Evolutionary conservation across 768 basidiomycete genomes (phyloP).

Genomic region (Rhizopogon vulgaris): DNA sequence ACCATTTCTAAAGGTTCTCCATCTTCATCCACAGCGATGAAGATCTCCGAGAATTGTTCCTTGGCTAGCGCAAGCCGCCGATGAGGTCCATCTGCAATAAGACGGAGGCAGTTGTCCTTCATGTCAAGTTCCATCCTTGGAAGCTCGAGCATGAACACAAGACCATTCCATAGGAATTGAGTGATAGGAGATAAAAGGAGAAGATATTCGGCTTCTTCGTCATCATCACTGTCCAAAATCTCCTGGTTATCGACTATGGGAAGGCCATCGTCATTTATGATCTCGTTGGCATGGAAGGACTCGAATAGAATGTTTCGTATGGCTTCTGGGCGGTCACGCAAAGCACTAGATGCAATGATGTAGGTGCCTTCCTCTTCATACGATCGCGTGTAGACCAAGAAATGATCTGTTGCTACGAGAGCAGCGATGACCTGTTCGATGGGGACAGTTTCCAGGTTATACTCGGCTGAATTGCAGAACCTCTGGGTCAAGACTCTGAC

Average conservation of each 20-base stretch:
- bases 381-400: conserved; percentile 84
- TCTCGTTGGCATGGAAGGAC: conserved; percentile 75
- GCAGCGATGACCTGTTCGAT: conserved; percentile 75
- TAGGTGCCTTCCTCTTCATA: conserved; percentile 92
- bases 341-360: conserved; percentile 72
- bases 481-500: conserved; percentile 68
- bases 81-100: conserved; percentile 87
- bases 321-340: conserved; percentile 69
- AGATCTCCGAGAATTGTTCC: conserved; percentile 62
- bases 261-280: conserved; percentile 47
- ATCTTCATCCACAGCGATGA: conserved; percentile 59
- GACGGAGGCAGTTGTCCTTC: conserved; percentile 82
- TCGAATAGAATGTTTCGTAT: conserved; percentile 78
- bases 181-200: conserved; percentile 80
- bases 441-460: conserved; percentile 66
- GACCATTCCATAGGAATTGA: conserved; percentile 89
- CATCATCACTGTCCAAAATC: conserved; percentile 43
- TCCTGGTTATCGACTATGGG: conserved; percentile 35
- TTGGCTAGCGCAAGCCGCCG: conserved; percentile 72
- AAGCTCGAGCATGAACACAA: conserved; percentile 72
- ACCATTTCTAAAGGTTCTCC: conserved; percentile 41
- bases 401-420: conserved; percentile 81
- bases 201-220: conserved; percentile 65
- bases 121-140: conserved; percentile 76
- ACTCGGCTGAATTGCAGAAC: conserved; percentile 92